Conservation (phyloP, 2,329 filamentous ascomycete genomes). For the Raffaelea deltoideospora region DNA sequence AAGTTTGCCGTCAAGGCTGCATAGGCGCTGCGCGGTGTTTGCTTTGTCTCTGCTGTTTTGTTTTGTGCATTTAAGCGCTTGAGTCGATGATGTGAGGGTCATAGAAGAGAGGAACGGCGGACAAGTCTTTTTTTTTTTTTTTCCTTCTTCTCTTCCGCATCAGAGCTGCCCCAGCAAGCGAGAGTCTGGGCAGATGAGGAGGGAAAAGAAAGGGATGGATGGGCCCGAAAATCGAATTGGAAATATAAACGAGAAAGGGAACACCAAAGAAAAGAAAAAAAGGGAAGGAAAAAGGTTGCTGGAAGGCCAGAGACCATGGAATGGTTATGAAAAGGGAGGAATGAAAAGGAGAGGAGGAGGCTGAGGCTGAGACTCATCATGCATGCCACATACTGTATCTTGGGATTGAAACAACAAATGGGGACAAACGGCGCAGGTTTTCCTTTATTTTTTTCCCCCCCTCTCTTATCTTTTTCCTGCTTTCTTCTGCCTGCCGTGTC, state of each 20-base stretch:
- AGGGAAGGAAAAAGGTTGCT: not conserved
- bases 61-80: no score
- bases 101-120: not conserved
- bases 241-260: not conserved
- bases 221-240: not conserved
- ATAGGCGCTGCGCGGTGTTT: not conserved
- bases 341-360: no score
- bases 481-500: no score
- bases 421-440: no score
- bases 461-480: no score
- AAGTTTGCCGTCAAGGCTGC: constrained; percentile 92
- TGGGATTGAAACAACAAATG: not conserved
- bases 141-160: not conserved
- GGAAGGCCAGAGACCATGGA: no score
- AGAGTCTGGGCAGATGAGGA: no score
- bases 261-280: not conserved
- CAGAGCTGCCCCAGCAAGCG: no score
- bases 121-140: not conserved
- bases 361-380: no score
- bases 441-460: no score
- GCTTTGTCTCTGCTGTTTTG: not conserved
- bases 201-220: not conserved
- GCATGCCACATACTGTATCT: no score
- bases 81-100: no score
- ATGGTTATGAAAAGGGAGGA: not conserved